Evolutionary conservation across 2,329 filamentous ascomycete genomes (phyloP).

Genomic region (Diaporthe caulivora): DNA sequence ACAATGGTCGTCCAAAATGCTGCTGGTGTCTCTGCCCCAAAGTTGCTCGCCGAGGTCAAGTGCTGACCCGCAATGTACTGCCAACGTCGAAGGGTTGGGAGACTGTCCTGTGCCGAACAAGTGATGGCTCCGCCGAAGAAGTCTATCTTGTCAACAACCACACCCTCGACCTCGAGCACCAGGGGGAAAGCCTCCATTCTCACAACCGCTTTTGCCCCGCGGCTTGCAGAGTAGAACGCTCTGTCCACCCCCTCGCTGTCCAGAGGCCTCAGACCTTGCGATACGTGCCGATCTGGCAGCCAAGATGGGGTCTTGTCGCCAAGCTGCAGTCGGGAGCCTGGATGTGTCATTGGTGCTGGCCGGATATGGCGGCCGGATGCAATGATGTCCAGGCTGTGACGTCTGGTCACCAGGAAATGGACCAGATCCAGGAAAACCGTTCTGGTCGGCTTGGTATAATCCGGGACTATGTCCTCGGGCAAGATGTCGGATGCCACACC

Average conservation of each 20-base stretch:
- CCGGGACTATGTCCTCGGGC: background rate
- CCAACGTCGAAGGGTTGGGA: background rate
- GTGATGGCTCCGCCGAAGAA: background rate
- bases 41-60: background rate
- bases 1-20: background rate
- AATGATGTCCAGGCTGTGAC: conserved; percentile 7
- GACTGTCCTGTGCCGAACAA: background rate
- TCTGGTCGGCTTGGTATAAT: background rate
- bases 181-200: background rate
- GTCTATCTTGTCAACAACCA: background rate
- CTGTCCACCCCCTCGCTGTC: background rate
- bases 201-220: background rate
- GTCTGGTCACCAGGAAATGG: background rate
- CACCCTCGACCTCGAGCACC: background rate
- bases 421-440: background rate
- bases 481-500: background rate
- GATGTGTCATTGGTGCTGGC: background rate
- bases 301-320: background rate
- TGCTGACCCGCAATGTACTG: background rate
- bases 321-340: too few species aligned
- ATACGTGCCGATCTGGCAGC: background rate
- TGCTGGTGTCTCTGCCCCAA: background rate
- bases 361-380: background rate
- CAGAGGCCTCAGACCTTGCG: background rate
- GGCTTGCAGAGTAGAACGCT: background rate